Percentiles rank a stretch among this genome's conserved stretches.
Conservation (phyloP, 441 rosid species). For the Sinapis alba region DNA sequence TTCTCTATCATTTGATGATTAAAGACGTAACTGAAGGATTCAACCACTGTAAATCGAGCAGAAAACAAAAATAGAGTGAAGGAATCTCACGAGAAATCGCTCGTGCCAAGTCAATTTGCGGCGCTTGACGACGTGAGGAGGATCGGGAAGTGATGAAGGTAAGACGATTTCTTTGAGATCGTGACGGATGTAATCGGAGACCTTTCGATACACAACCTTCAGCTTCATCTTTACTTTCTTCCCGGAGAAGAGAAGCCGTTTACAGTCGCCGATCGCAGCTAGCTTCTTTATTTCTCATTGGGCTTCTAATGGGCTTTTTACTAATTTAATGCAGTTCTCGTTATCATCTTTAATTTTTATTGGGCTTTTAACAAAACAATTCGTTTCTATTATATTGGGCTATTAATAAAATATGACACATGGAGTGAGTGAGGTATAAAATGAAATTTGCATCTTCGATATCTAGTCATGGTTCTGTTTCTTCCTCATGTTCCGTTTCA, state of each 20-base stretch:
- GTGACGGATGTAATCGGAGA: conserved; percentile 74
- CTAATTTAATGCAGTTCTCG: no score
- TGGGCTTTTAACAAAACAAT: neutral
- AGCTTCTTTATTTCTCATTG: neutral
- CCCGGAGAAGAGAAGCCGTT: neutral
- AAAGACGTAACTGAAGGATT: neutral
- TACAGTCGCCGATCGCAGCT: conserved; percentile 19
- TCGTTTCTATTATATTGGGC: neutral
- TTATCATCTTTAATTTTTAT: no score
- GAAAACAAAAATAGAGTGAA: neutral
- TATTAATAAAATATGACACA: neutral
- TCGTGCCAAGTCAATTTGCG: conserved; percentile 86
- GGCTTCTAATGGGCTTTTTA: neutral
- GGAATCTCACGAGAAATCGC: conserved; percentile 55
- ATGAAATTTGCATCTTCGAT: neutral
- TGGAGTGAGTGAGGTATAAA: conserved; percentile 40
- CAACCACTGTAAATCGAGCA: neutral
- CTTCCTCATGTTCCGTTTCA: conserved; percentile 64
- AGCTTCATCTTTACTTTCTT: conserved; percentile 50
- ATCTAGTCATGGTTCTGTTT: conserved; percentile 43
- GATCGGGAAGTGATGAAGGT: conserved; percentile 91
- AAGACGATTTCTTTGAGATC: conserved; percentile 89
- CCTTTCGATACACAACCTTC: conserved; percentile 59
- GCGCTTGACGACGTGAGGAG: conserved; percentile 77
- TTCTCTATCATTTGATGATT: neutral